phyloP scores from a whole-genome alignment of 352 stramenopile species.

The Phytophthora foliorum region DNA sequence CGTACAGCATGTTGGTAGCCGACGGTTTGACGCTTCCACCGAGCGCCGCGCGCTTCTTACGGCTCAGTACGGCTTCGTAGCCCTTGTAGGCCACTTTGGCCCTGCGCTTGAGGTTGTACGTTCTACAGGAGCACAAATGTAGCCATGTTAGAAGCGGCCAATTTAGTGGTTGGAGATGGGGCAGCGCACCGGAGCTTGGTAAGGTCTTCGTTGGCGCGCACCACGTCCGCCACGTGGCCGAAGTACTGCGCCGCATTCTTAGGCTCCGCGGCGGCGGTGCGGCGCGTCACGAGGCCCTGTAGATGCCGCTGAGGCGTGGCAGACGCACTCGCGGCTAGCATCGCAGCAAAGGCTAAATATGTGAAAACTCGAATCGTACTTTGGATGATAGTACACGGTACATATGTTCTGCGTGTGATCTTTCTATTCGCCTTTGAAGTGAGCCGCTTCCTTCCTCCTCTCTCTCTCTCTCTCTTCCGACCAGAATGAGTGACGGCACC shows the following conservation, averaged over 20 bases:
- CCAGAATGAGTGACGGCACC: conserved; percentile 78
- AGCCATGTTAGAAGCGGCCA: conserved; percentile 18
- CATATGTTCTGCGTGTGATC: background rate
- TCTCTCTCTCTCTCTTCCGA: conserved; percentile 3
- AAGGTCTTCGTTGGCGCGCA: conserved; percentile 63
- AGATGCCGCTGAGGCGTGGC: conserved; percentile 58
- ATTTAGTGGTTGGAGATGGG: conserved; percentile 6
- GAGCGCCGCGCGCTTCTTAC: conserved; percentile 67
- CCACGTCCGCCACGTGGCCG: conserved; percentile 69
- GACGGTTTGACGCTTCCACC: conserved; percentile 35
- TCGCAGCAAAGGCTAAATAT: conserved; percentile 27
- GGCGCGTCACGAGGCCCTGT: conserved; percentile 71
- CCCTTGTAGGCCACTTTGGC: conserved; percentile 67
- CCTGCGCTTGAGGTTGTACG: conserved; percentile 76
- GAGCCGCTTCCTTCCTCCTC: background rate
- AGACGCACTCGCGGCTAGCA: conserved; percentile 38
- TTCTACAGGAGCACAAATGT: conserved; percentile 35
- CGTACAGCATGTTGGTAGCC: conserved; percentile 32
- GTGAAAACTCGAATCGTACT: conserved; percentile 5
- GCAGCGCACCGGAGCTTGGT: conserved; percentile 55
- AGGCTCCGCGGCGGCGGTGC: conserved; percentile 57
- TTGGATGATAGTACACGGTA: background rate
- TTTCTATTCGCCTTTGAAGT: conserved; percentile 12
- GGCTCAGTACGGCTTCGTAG: conserved; percentile 81
- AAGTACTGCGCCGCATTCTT: conserved; percentile 78